Base-by-base conservation (phyloP, 768 basidiomycete genomes). In the Termitomyces sp. region DNA sequence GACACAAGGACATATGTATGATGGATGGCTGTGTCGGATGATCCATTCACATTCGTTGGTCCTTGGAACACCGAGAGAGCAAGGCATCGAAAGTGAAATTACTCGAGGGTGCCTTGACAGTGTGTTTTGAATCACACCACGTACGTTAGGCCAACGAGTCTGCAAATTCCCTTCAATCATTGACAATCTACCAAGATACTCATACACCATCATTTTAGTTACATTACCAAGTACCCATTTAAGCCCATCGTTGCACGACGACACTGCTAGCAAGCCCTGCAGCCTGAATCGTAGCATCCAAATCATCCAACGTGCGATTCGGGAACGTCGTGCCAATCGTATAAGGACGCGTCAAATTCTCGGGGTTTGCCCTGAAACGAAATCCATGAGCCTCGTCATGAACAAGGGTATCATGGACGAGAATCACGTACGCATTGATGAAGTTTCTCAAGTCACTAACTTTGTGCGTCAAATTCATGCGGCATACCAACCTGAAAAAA, bases 391-490 rank as follows among this genome's bases (percentile, higher is more conserved):
- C 43, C 9, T 38, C 3, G 22, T 33, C 36, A 6, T 32, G 15
- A n/a, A 22, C 40, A 20, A 29, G 39, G 10, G 33, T 20, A 36
- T 46, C 7, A 43, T 15, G 9, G 40, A 41, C 39, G 50, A 18
- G 25, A 50, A 35, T 18, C 39, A 85, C 92, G 42, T 65, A 95
- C 92, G 90, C 89, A 61, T 94, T 89, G 75, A 98, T 93, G 65
- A 92, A 94, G 62, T 77, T 84, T 55, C 93, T 76, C 49, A 97
- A 78, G 66, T 97, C 93, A 16, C 81, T 78, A 2, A 97, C 86
- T 0, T 90, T 96, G 64, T 98, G 94, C 2, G 87, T 88, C 56
- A 93, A 73, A 68, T 98, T 98, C 88, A 96, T 91, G 50, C 91
- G 77, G 41, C 83, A 84, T 3, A 90, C 86, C 66, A 95, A 81